Evolutionary conservation across 2,329 filamentous ascomycete genomes (phyloP).

Genomic region (Thielaviopsis musarum): DNA sequence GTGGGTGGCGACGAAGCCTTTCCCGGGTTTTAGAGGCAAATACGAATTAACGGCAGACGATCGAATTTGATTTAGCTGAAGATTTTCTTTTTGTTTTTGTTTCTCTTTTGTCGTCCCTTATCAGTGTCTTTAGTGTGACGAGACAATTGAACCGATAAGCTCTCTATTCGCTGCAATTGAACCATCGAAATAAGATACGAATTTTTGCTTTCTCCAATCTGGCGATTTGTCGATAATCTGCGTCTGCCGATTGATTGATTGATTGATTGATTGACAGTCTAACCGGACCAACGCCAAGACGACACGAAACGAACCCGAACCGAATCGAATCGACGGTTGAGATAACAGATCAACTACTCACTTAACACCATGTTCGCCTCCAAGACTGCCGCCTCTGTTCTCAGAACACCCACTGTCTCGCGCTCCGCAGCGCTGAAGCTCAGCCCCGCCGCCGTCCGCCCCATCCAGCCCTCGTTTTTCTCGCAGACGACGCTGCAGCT

Average conservation of each 20-base stretch:
- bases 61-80: not conserved
- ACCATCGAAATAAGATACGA: too few species aligned
- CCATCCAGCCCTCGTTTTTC: constrained; percentile 16
- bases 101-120: not conserved
- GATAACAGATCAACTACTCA: not conserved
- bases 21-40: not conserved
- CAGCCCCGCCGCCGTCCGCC: constrained; percentile 5
- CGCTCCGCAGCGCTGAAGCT: constrained; percentile 6
- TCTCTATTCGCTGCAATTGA: not conserved
- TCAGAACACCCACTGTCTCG: constrained; percentile 12
- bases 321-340: not conserved
- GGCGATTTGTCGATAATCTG: not conserved
- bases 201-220: not conserved
- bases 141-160: not conserved
- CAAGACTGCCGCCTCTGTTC: not conserved
- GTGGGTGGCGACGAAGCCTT: not conserved
- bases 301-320: not conserved
- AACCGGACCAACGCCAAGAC: too few species aligned
- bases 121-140: not conserved
- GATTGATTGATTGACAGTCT: too few species aligned
- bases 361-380: constrained; percentile 2
- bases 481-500: not conserved
- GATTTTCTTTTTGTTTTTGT: not conserved
- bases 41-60: not conserved
- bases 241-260: not conserved